Base-by-base conservation (phyloP, 768 basidiomycete species). In the Hirschioporus abietinus region DNA sequence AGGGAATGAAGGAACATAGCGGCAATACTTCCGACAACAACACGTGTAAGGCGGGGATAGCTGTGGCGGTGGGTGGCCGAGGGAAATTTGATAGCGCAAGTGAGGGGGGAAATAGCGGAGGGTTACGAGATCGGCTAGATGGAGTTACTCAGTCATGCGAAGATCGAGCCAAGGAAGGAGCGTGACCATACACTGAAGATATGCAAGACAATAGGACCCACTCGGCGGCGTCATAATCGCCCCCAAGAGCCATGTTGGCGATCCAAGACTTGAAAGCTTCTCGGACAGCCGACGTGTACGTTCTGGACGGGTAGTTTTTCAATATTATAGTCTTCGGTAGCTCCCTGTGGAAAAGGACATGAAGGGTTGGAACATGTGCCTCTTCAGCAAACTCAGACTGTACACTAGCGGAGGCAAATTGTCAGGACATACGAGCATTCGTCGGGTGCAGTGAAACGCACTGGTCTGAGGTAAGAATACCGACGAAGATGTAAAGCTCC, bases 191-290 rank as follows among this genome's bases (percentile, higher is more conserved):
- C 92, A 89, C 84, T 76, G 82, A 82, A 30, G 88, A 81, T 18
- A 89, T 80, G 60, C 81, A 72, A 58, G 82, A 78, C 27, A 93
- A 78, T 5, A 94, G 78, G 7, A 91, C 79, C 89, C 89, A 93
- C 76, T 93, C 88, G 25, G 92, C 91, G 1, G 88, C 87, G 24
- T 84, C 78, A 34, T 71, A 74, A 71, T 95, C 92, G 4, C 90
- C 88, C 0, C 82, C 89, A 4, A 94, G 79, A 12, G 82, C 86
- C 71, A 90, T 86, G 25, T 82, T 76, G 0, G 92, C 89, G 63
- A 95, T 84, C 93, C 93, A 95, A 0, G 77, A 68, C 52, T 93
- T 80, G 20, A 95, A 78, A 60, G 88, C 83, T 8, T 80, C 72
- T 42, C 89, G 80, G 18, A 86, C 66, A 6, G 62, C 63, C 64